phyloP scores from a whole-genome alignment of 140 eudicot species.

The Stevia rebaudiana region DNA sequence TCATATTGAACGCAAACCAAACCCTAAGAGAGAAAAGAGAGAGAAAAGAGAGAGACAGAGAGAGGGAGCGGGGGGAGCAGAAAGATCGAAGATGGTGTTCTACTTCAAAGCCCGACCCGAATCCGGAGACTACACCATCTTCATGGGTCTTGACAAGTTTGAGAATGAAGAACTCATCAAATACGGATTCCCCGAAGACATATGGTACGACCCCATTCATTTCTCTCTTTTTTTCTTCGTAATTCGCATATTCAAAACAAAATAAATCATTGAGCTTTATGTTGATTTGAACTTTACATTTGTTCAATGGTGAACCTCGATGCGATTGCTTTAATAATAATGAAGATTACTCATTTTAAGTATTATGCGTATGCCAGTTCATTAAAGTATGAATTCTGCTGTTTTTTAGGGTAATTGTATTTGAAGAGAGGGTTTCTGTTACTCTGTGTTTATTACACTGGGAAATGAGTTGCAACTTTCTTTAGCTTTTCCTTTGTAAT shows the following conservation, averaged over 20 bases:
- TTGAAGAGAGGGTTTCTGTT: neutral
- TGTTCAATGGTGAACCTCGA: neutral
- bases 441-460: neutral
- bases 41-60: conserved; percentile 19
- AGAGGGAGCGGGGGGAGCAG: neutral
- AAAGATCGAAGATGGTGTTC: conserved; percentile 67
- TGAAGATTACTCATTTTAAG: neutral
- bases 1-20: neutral
- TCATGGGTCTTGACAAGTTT: conserved; percentile 95
- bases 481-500: no score
- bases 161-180: conserved; percentile 98
- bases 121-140: conserved; percentile 89
- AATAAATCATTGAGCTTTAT: neutral
- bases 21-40: no score
- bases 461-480: neutral
- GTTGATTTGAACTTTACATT: neutral
- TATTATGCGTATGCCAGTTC: neutral
- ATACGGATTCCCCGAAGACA: conserved; percentile 96
- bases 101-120: conserved; percentile 96
- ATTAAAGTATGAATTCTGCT: neutral
- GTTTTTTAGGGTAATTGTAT: neutral
- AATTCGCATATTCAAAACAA: neutral
- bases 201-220: conserved; percentile 44
- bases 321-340: neutral
- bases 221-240: neutral